Base-by-base conservation (phyloP, 2,329 filamentous ascomycete species). In the Claviceps maximensis region DNA sequence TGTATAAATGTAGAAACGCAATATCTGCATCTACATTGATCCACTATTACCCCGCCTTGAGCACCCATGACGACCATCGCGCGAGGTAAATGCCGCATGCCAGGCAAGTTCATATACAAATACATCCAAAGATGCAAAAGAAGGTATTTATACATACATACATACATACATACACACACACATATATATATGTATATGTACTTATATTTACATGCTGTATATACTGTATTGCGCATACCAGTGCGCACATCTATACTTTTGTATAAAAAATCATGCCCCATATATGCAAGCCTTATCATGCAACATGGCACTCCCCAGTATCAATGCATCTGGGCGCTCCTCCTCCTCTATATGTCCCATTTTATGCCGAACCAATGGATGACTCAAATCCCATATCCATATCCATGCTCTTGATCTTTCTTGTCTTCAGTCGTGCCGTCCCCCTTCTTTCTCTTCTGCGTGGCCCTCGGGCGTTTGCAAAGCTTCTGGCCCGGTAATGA, bases 401-500 rank as follows among this genome's bases (percentile, higher is more conserved):
- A 57, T 56, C 65, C 61, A 59, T 65, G 63, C 57, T 63, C 62
- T 54, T 65, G 57, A 50, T 62, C 59, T 40, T 65, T 60, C 51
- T 51, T 60, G 52, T 52, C 53, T 40, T 70, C 63, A 53, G 68
- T 67, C 56, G 78, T 69, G 52, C 13, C 57, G 21, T 51, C 36
- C 33, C 53, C 31, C 48, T 46, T 52, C 71, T 65, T 58, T 74
- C 63, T 52, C 68, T 58, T 86, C 79, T 2, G 80, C 82, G 3
- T 80, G 67, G 58, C 85, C 79, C 2, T 81, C 82, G 2, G 80
- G 80, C 60, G 75, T 81, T 25, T 56, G 55, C 10, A 85, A 71
- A 57, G 85, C 52, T 46, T 52, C 49, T 23, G 40, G 78, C 2
- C 79, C 78, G 2, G 77, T 69, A 57, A 90, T 86, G 61, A 89